Evolutionary conservation across 1,284 basidiomycete species (phyloP), one percentile per base, ranked within the genome.

Genomic region (Pyrrhoderma noxium): DNA sequence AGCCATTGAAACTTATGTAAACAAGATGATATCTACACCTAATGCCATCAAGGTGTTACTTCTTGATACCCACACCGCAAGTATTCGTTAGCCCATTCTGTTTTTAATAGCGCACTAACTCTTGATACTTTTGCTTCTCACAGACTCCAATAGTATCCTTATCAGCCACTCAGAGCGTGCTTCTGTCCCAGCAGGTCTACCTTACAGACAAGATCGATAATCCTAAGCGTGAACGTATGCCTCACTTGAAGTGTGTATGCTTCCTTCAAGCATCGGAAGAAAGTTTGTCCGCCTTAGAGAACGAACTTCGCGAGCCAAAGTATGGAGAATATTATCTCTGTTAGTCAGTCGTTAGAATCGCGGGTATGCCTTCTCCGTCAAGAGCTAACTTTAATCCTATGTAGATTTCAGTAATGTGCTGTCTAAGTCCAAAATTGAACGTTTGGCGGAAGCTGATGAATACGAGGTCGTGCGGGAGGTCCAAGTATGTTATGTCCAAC

Each of bases 271-370:
- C 86, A 19, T 86, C 78, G 49, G 80, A 88, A 46, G 79, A 85
- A 27, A 93, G 89, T 60, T 73, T 99, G 45, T 81, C 84, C 53
- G 85, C 87, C 8, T 74, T 98, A 47, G 86, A 88, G 59, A 71
- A 77, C 40, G 96, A 99, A 66, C 75, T 99, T 47, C 75, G 75
- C 40, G 87, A 90, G 61, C 96, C 94, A 3, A 86, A 88, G 65
- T 99, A 99, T 65, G 91, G 91, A 63, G 89, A 91, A 68, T 99
- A 99, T 71, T 97, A 93, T 76, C 73, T 97, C 62, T 96, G 93
- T 96, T 76, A 85, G 92, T 90, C 71, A 75, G 81, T 85, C 75
- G 74, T 70, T 77, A 65, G 27, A 5, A 16, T 5, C 14, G 38
- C 5, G 38, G n/a, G 5, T 40, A 5, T 16, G 38, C 8, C 21